A percentile compares a stretch with the other conserved stretches of the same genome.
Evolutionary conservation across 2,329 filamentous ascomycete genomes (phyloP).

Genomic region (Penicillium sp.): DNA sequence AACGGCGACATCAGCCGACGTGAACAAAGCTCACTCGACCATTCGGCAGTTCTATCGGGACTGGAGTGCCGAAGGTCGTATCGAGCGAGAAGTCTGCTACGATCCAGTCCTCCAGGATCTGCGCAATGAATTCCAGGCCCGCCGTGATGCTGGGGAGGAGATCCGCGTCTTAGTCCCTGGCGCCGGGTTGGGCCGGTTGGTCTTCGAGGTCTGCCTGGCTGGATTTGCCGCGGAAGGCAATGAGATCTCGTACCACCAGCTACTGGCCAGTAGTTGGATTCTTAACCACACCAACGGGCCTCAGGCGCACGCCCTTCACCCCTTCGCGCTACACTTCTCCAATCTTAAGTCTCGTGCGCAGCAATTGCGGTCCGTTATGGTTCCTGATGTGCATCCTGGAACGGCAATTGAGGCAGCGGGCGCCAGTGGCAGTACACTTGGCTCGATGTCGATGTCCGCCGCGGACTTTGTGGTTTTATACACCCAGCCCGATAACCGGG

Average conservation of each 20-base stretch:
- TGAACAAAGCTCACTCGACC: slow-evolving; percentile 90
- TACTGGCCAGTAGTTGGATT: slow-evolving; percentile 73
- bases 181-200: slow-evolving; percentile 81
- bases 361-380: slow-evolving; percentile 70
- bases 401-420: slow-evolving; percentile 50
- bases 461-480: slow-evolving; percentile 94
- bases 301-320: slow-evolving; percentile 72
- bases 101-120: slow-evolving; percentile 70
- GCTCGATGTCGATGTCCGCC: slow-evolving; percentile 89
- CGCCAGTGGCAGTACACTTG: slow-evolving; percentile 24
- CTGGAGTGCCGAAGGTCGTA: slow-evolving; percentile 77
- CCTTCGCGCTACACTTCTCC: slow-evolving; percentile 85
- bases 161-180: slow-evolving; percentile 81
- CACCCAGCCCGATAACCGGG: slow-evolving; percentile 60
- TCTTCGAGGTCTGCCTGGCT: slow-evolving; percentile 76
- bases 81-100: slow-evolving; percentile 77
- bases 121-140: slow-evolving; percentile 45
- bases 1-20: slow-evolving; percentile 69
- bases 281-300: slow-evolving; percentile 56
- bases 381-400: slow-evolving; percentile 80
- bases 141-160: slow-evolving; percentile 37
- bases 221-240: slow-evolving; percentile 84
- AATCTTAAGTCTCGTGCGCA: slow-evolving; percentile 74
- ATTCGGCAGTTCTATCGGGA: slow-evolving; percentile 93
- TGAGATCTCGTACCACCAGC: slow-evolving; percentile 94